phyloP scores from a whole-genome alignment of 768 basidiomycete species.

The Austroboletus eburneus region DNA sequence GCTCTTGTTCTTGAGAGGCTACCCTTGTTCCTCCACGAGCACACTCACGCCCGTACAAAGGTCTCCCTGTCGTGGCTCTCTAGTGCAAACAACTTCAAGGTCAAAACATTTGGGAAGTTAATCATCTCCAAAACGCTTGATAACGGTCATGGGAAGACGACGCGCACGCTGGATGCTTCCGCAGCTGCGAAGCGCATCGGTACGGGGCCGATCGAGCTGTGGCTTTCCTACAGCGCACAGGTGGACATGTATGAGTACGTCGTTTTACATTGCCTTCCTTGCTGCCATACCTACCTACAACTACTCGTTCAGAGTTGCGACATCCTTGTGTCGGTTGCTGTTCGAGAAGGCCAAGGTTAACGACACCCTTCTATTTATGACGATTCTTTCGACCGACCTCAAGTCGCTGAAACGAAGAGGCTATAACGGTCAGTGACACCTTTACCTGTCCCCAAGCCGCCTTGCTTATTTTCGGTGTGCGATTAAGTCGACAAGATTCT shows the following conservation, averaged over 20 bases:
- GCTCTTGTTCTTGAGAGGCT: slow-evolving; percentile 74
- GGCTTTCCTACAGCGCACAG: slow-evolving; percentile 69
- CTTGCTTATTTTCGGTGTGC: slow-evolving; percentile 3
- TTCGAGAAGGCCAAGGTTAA: slow-evolving; percentile 79
- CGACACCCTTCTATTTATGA: slow-evolving; percentile 88
- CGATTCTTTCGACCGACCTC: slow-evolving; percentile 88
- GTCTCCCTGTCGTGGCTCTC: slow-evolving; percentile 68
- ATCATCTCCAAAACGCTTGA: slow-evolving; percentile 57
- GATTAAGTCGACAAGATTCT: slow-evolving; percentile 95
- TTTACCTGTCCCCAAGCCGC: slow-evolving; percentile 4
- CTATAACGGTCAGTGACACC: slow-evolving; percentile 61
- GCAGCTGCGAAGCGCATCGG: slow-evolving; percentile 58
- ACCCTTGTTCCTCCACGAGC: slow-evolving; percentile 90
- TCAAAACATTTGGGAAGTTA: slow-evolving; percentile 64
- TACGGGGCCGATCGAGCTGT: slow-evolving; percentile 65
- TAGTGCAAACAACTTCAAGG: slow-evolving; percentile 59
- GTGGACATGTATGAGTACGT: slow-evolving; percentile 93
- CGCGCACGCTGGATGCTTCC: slow-evolving; percentile 63
- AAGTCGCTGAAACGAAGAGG: slow-evolving; percentile 77
- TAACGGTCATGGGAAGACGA: slow-evolving; percentile 45
- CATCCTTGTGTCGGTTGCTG: slow-evolving; percentile 72
- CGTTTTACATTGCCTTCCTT: background rate
- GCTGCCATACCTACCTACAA: background rate
- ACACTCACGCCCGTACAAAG: slow-evolving; percentile 59
- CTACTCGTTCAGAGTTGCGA: slow-evolving; percentile 60